Base-by-base conservation (phyloP, 2,329 filamentous ascomycete genomes). In the Arthrobotrys sphaeroides region DNA sequence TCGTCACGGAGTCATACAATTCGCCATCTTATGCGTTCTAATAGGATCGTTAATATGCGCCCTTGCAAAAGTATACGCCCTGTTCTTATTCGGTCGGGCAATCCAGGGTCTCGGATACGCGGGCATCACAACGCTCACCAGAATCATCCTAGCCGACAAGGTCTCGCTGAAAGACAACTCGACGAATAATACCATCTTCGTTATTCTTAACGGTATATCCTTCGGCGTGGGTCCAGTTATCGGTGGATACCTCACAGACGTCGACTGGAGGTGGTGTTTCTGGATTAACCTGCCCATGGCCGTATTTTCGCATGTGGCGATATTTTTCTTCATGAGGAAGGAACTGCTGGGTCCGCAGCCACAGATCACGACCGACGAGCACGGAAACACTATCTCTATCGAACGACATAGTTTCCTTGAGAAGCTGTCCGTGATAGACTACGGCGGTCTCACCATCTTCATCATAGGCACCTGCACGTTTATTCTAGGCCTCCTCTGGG, bases 261-360 rank as follows among this genome's bases (percentile, higher is more conserved):
- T 82, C 2, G 85, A 84, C 77, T 91, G 89, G 89, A 83, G 89
- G 57, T 91, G 90, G 85, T 89, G 88, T 79, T 91, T 91, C 80
- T 88, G 85, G 38, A 85, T 90, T 64, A 88, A 87, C 74, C 83
- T 89, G n/a, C 88, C 88, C 13, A 84, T 89, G 43, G 85, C 83
- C 0, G 82, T 84, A 2, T 78, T 86, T 18, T 86, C 85, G 4
- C 83, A 90, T 36, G 53, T 86, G n/a, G 72, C 88, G 42, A 84
- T 87, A 57, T 87, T 87, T 78, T 81, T 89, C 64, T 78, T 90
- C 33, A 84, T 90, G 31, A 84, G 88, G 18, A 85, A 86, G 28
- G 86, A 89, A 45, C 84, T 91, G 5, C 83, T 90, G 0, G 86
- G 86, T 0, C 84, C 86, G 0, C 84, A 86, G 65, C 82, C 83